phyloP scores from a whole-genome alignment of 805 yeast genomes.

The Saturnispora bothae region DNA sequence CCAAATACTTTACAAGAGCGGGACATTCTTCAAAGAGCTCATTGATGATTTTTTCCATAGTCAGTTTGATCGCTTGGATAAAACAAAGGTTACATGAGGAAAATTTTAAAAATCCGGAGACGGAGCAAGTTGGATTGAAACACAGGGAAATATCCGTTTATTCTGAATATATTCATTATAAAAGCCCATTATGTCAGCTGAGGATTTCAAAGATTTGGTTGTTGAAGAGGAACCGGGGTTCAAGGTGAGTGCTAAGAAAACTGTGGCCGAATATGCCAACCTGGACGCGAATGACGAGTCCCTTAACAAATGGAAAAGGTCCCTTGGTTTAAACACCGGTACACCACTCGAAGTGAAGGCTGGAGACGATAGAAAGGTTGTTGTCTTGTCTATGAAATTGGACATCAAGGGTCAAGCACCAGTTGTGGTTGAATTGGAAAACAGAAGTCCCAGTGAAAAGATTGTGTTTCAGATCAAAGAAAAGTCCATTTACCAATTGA shows the following conservation, averaged over 20 bases:
- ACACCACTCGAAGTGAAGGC: conserved; percentile 51
- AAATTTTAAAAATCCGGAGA: too few species aligned
- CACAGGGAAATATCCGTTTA: too few species aligned
- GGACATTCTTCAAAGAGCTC: conserved; percentile 59
- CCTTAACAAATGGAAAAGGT: conserved; percentile 82
- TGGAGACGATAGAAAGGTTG: conserved; percentile 69
- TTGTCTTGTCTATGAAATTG: conserved; percentile 65
- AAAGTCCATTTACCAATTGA: conserved; percentile 60
- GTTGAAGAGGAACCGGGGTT: conserved; percentile 59
- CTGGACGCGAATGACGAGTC: conserved; percentile 88
- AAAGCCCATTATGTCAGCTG: background rate
- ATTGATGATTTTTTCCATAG: conserved; percentile 2
- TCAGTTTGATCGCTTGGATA: too few species aligned
- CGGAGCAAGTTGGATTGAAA: too few species aligned
- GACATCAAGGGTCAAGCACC: conserved; percentile 59
- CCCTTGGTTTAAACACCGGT: conserved; percentile 63
- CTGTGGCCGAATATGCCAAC: conserved; percentile 71
- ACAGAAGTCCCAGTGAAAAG: conserved; percentile 46
- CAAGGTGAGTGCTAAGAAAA: conserved; percentile 58
- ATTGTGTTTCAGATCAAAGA: conserved; percentile 72
- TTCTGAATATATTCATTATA: background rate
- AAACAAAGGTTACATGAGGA: too few species aligned
- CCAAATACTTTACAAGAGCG: conserved; percentile 30
- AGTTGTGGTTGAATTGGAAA: conserved; percentile 55
- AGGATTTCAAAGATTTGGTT: conserved; percentile 40